phyloP scores from a whole-genome alignment of 1,139 yeast species.

The Lipomyces yarrowii region DNA sequence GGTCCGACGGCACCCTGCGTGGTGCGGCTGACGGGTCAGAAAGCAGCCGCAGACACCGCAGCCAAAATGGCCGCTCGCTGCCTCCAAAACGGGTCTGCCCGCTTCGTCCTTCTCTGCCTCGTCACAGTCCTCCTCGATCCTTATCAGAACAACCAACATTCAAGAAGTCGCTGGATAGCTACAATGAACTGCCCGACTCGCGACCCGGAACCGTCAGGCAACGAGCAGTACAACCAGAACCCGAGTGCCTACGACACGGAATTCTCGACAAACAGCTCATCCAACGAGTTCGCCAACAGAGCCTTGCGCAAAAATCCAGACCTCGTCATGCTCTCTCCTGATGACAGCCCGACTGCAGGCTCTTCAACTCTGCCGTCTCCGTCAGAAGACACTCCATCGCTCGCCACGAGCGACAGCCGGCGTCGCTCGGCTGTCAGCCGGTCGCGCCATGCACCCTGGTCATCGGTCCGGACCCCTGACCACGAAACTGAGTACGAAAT shows the following conservation, averaged over 20 bases:
- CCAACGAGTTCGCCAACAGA: conserved; percentile 16
- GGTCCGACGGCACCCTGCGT: too few relatives aligned
- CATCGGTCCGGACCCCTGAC: neutral
- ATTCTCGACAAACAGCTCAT: conserved; percentile 32
- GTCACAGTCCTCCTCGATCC: neutral
- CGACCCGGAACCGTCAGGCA: conserved; percentile 38
- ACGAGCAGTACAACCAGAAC: conserved; percentile 36
- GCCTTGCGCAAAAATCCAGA: conserved; percentile 5
- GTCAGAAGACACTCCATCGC: conserved; percentile 2
- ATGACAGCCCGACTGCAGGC: neutral
- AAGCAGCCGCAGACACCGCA: neutral
- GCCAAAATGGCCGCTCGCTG: too few relatives aligned
- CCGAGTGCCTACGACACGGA: conserved; percentile 34
- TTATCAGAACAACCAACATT: neutral
- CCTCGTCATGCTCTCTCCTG: conserved; percentile 2
- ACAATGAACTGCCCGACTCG: conserved; percentile 46
- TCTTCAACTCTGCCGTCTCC: conserved; percentile 4
- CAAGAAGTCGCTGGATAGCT: neutral
- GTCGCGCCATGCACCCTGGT: neutral
- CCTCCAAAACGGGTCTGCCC: neutral
- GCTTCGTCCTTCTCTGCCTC: neutral
- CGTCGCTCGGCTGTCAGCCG: neutral
- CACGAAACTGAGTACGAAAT: neutral
- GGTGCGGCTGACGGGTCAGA: neutral
- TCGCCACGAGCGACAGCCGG: neutral